Evolutionary conservation across 371 early-diverging fungal genomes (phyloP).

Genomic region (Haplosporangium sp.): DNA sequence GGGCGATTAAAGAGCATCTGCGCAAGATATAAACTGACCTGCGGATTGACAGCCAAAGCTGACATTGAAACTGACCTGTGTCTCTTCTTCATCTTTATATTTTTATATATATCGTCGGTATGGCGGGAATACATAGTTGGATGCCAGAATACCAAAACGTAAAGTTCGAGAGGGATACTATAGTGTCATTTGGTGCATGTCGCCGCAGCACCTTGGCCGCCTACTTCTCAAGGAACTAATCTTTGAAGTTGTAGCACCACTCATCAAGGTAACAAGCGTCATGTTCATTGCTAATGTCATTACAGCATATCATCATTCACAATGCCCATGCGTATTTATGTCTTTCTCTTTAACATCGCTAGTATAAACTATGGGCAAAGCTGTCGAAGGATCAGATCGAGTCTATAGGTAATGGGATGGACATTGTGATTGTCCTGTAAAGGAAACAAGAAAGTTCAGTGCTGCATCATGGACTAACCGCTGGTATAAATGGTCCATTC

Average conservation of each 20-base stretch:
- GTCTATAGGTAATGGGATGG: background rate
- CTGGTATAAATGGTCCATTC: background rate
- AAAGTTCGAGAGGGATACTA: conserved; percentile 13
- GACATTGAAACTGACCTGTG: no score
- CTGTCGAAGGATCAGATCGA: conserved; percentile 14
- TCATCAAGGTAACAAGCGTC: conserved; percentile 11
- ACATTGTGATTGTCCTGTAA: background rate
- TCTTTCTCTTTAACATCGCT: background rate
- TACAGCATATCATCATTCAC: background rate
- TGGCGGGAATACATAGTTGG: background rate
- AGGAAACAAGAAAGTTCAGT: no score
- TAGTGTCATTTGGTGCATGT: conserved; percentile 17
- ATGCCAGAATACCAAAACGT: conserved; percentile 7
- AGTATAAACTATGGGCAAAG: conserved; percentile 29
- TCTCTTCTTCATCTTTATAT: background rate
- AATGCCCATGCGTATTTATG: background rate
- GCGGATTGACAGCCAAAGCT: no score
- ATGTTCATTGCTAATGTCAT: background rate
- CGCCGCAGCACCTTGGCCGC: conserved; percentile 9
- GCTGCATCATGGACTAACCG: background rate
- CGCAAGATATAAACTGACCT: no score
- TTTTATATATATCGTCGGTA: no score
- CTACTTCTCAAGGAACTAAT: conserved; percentile 6
- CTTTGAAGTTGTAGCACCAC: conserved; percentile 15
- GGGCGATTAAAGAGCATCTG: background rate